These are phyloP conservation scores for Cordyceps cicadae DNA, from an alignment of 2,329 filamentous ascomycete genomes.

Conservation along the genomic window DNA sequence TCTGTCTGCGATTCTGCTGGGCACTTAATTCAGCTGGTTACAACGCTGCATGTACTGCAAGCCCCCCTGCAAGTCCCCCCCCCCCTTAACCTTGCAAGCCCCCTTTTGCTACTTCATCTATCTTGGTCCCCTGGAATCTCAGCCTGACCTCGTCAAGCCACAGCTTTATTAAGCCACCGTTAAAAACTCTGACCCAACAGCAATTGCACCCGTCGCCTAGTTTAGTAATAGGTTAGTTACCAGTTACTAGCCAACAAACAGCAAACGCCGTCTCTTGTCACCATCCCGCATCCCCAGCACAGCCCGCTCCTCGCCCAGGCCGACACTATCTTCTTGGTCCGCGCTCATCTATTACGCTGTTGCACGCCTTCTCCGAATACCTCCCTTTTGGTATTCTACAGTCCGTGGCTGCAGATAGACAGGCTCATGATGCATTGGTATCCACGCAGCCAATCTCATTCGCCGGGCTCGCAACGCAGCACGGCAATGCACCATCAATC, in stretches of 20 bases:
- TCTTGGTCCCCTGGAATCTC: not conserved
- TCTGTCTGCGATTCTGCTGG: no score
- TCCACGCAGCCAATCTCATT: conserved; percentile 6
- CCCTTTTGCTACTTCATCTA: no score
- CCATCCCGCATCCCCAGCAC: not conserved
- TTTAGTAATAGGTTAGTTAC: no score
- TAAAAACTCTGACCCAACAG: conserved; percentile 6
- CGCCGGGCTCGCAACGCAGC: not conserved
- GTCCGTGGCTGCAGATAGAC: not conserved
- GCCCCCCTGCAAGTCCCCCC: no score
- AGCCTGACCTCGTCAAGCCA: not conserved
- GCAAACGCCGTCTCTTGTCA: not conserved
- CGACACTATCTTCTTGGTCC: not conserved
- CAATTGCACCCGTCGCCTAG: not conserved
- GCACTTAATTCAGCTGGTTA: no score
- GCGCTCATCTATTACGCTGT: not conserved
- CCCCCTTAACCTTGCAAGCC: no score
- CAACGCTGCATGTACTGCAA: not conserved
- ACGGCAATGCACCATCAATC: not conserved
- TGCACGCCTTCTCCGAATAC: not conserved
- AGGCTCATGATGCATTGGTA: conserved; percentile 9
- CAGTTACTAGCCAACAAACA: not conserved
- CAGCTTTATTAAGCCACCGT: not conserved
- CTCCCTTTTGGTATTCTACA: not conserved
- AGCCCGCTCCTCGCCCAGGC: not conserved